These are phyloP conservation scores for Mikania micrantha DNA, from an alignment of 129 eudicot genomes.

Conservation along the genomic window DNA sequence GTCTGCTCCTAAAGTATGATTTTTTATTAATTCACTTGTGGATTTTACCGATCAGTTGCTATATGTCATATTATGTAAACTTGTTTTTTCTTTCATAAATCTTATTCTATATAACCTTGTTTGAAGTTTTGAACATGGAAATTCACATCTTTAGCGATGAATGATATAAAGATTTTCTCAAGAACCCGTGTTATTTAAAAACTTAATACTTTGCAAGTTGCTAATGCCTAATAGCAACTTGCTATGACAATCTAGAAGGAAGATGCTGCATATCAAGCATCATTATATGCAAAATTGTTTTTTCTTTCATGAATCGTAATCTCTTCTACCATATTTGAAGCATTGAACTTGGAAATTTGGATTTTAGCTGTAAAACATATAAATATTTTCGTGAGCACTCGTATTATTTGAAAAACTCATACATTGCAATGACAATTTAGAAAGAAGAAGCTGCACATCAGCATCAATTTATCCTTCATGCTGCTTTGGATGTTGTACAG, in stretches of 20 bases:
- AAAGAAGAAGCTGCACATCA: conserved; percentile 96
- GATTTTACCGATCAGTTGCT: neutral
- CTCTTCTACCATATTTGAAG: neutral
- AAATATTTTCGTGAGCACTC: neutral
- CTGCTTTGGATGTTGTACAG: conserved; percentile 91
- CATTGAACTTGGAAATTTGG: neutral
- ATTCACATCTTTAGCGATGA: neutral
- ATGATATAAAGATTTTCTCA: neutral
- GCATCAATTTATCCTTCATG: conserved; percentile 91
- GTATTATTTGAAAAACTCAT: neutral
- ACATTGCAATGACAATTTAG: conserved; percentile 32
- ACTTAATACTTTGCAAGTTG: conserved; percentile 4
- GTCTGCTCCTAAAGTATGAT: conserved; percentile 73
- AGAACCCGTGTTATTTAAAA: neutral
- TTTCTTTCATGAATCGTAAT: neutral
- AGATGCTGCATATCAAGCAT: conserved; percentile 95
- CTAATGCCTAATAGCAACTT: no score
- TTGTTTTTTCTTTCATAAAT: neutral
- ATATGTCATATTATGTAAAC: neutral
- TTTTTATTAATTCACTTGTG: neutral
- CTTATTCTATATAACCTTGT: neutral
- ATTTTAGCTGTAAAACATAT: neutral
- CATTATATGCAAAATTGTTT: no score
- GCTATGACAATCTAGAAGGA: conserved; percentile 57
- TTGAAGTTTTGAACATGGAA: neutral